phyloP scores from a whole-genome alignment of 345 rosid genomes.

The Eucalyptus pauciflora region DNA sequence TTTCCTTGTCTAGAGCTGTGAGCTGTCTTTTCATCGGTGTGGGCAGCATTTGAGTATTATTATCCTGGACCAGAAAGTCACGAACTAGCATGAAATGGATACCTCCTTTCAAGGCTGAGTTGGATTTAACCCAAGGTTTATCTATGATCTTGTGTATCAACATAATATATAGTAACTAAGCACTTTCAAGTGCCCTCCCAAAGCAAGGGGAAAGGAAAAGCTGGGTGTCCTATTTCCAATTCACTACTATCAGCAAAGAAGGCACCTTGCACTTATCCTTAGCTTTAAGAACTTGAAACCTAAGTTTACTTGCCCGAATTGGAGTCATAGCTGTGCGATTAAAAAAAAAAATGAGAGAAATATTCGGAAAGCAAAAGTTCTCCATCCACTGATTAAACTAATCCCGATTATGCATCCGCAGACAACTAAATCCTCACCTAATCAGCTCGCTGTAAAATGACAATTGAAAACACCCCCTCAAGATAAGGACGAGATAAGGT shows the following conservation, averaged over 20 bases:
- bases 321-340: not conserved
- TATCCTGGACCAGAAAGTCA: not conserved
- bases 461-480: not conserved
- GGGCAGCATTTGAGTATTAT: not conserved
- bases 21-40: not conserved
- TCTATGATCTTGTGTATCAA: not conserved
- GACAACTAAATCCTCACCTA: constrained; percentile 8
- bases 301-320: not conserved
- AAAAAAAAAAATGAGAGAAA: not conserved
- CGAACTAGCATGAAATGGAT: not conserved
- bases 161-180: not conserved
- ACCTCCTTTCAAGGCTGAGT: not conserved
- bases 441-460: not conserved
- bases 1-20: not conserved
- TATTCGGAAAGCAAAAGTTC: not conserved
- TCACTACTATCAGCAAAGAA: not conserved
- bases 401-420: not conserved
- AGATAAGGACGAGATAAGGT: constrained; percentile 14
- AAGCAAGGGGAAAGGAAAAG: not conserved
- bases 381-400: not conserved
- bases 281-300: not conserved
- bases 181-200: not conserved
- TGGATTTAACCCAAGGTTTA: not conserved
- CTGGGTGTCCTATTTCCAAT: not conserved
- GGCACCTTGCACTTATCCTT: not conserved